phyloP scores from a whole-genome alignment of 129 eudicot genomes.

The carrot (Daucus carota) region DNA sequence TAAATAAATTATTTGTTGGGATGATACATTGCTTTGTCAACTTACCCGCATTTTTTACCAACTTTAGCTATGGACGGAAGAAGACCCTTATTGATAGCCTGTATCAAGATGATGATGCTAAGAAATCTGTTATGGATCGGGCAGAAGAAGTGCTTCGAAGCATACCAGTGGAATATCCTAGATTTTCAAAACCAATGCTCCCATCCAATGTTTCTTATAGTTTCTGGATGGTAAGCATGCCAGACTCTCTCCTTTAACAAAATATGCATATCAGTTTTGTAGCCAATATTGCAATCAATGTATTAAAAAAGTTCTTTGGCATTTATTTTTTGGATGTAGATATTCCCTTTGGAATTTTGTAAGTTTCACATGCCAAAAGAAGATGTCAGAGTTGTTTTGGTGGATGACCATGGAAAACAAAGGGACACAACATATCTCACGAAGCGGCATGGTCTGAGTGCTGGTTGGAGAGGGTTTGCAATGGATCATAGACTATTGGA shows the following conservation, averaged over 20 bases:
- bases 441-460: slow-evolving; percentile 71
- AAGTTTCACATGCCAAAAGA: slow-evolving; percentile 52
- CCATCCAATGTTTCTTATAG: slow-evolving; percentile 72
- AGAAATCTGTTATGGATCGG: slow-evolving; percentile 49
- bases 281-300: background rate
- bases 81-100: slow-evolving; percentile 40
- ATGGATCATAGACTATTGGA: slow-evolving; percentile 52
- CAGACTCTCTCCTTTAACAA: slow-evolving; percentile 7
- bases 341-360: slow-evolving; percentile 57
- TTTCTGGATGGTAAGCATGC: slow-evolving; percentile 75
- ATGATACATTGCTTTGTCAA: background rate
- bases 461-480: slow-evolving; percentile 90
- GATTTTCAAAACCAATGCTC: slow-evolving; percentile 67
- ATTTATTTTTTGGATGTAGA: slow-evolving; percentile 26
- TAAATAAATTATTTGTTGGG: background rate
- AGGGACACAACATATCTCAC: slow-evolving; percentile 47
- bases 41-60: background rate
- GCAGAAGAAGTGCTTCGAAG: slow-evolving; percentile 44
- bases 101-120: slow-evolving; percentile 53
- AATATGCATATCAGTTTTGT: background rate
- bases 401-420: slow-evolving; percentile 58
- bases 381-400: slow-evolving; percentile 51
- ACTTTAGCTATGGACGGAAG: slow-evolving; percentile 37
- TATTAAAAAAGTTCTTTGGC: background rate
- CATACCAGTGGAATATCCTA: slow-evolving; percentile 41